Conservation (phyloP, 139 green algal genomes). For the Micromonas commoda region DNA sequence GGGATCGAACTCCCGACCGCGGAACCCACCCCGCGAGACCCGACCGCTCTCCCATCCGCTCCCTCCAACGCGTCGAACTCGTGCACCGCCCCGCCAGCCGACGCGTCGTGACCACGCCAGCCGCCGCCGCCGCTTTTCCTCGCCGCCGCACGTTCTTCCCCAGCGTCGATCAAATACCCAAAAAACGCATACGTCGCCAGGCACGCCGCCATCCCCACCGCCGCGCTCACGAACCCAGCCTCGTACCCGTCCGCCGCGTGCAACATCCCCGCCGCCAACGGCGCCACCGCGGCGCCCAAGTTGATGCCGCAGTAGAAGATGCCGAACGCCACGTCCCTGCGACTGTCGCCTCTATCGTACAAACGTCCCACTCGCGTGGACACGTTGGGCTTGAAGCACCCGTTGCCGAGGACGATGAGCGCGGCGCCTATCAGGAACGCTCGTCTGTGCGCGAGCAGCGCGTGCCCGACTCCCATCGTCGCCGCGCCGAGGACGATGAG, state of each 20-base stretch:
- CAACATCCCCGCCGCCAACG: constrained; percentile 21
- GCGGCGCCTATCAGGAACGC: constrained; percentile 29
- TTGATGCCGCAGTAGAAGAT: constrained; percentile 40
- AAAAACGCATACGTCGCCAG: constrained; percentile 23
- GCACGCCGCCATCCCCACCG: constrained; percentile 18
- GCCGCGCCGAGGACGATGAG: constrained; percentile 16
- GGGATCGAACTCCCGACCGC: too few species aligned
- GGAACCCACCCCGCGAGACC: too few species aligned
- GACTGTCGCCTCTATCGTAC: constrained; percentile 2
- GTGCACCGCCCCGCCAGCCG: too few species aligned
- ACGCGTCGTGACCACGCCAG: too few species aligned
- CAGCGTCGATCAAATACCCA: background rate
- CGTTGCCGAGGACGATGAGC: constrained; percentile 30
- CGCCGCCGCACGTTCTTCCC: too few species aligned
- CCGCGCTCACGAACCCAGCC: constrained; percentile 21
- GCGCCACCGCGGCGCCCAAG: constrained; percentile 31
- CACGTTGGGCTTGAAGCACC: constrained; percentile 32
- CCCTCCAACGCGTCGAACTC: too few species aligned
- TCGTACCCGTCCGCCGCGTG: constrained; percentile 6
- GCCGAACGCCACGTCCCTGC: constrained; percentile 21
- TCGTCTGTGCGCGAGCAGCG: constrained; percentile 7
- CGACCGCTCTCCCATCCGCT: too few species aligned
- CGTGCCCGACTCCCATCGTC: constrained; percentile 27
- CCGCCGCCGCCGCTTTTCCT: too few species aligned
- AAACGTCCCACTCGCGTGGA: constrained; percentile 13